Evolutionary conservation across 192 early-diverging fungal species (phyloP), one percentile per base, ranked within the genome.

Genomic region (Paraglomus brasilianum): DNA sequence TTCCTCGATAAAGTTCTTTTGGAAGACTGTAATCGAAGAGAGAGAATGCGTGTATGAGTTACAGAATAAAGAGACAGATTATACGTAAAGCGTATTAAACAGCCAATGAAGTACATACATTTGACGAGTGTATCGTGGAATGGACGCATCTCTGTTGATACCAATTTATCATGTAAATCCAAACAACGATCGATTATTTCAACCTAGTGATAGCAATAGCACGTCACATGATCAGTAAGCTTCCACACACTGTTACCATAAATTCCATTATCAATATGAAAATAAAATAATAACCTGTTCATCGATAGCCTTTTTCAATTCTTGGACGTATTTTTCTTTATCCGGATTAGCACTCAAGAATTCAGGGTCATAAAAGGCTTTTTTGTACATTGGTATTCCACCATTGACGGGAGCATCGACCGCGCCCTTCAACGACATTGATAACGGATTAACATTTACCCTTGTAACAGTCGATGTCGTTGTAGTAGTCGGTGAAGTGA

Each of bases 391-490:
- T 22, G 86, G 85, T 4, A 93, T 78, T 38, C 91, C 91, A 30
- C 91, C 91, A 78, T 93, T 93, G 1, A 93, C 88, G 8, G 90
- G 91, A 8, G 91, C 91, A 80, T 93, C 91, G 0, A 93, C 85
- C 4, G 91, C 87, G 41, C 91, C 91, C 58, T 90, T 91, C n/a
- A 93, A 69, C 8, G 88, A 81, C 88, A 93, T 91, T 1, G 91
- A 88, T 51, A 93, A 89, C 0, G 83, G 86, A 50, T 88, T 91
- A 21, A 88, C 73, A 59, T 89, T 88, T 7, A 70, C 38, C 45
- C 69, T 70, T 56, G 17, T 47, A 24, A 52, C 52, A 15, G 10
- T 9, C 8, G 47, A 19, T 4, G 30, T 30, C 30, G 30, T 30
- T 30, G 30, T 30, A 30, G 30, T 30, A 30, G 30, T 30, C 30